Evolutionary conservation across 83 land plant genomes (phyloP), one percentile per base, ranked within the genome.

Genomic region (Diphasiastrum complanatum): DNA sequence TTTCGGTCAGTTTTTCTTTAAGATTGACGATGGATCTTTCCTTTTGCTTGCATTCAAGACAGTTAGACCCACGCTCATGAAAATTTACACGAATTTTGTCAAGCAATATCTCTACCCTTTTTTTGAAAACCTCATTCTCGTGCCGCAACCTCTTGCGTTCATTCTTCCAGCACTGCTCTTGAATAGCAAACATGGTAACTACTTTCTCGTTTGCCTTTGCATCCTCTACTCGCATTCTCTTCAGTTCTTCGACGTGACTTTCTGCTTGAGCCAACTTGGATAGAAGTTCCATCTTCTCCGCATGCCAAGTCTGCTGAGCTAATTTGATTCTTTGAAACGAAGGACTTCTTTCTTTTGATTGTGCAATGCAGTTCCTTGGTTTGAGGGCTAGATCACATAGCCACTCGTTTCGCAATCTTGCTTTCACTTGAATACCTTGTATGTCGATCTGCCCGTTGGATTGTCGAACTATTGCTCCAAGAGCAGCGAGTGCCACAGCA

Each of bases 151-250:
- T 63, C n/a, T 20, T 5, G 18, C 22, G 52, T 8, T 47, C 61
- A 8, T 48, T 32, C 20, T 65, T 65, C 68, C 68, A 65, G 24
- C 10, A 28, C 25, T 65, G 68, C 30, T 55, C 41, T 55, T 38
- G 63, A 19, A 36, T 23, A 33, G 68, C 45, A 40, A 65, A 52
- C 14, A 65, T 65, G 41, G 63, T 32, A n/a, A 57, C 47, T 11
- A 65, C 68, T 36, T 50, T 65, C 8, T 65, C 68, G 26, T 65
- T 65, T 5, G 68, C 64, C 47, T 54, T 65, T 4, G 63, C 68
- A 65, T 65, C 68, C 45, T 65, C 68, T 0, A 29, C 19, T 12
- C 68, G 30, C 2, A 12, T 33, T 8, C 26, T 54, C 28, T 37
- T 65, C 45, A 54, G n/a, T 33, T 65, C 68, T 10, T 33, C 37